Percentiles rank a stretch among this genome's conserved stretches.
Conservation (phyloP, 305 asterid species). For the Plantago coronopus region DNA sequence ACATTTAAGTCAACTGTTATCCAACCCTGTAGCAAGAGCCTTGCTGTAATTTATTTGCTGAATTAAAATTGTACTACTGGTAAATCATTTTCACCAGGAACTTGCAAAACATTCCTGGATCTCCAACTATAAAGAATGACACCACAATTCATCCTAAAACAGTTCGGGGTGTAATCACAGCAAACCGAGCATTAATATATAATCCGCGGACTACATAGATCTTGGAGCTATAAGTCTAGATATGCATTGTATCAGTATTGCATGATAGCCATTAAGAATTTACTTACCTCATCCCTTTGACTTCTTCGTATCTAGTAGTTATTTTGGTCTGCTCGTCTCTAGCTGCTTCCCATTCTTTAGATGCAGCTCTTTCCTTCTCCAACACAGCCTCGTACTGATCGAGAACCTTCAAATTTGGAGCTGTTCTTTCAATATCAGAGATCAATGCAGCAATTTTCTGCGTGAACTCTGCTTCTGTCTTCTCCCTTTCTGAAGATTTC, state of each 20-base stretch:
- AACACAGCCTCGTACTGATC: slow-evolving; percentile 83
- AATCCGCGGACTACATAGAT: slow-evolving; percentile 13
- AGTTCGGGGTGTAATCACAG: slow-evolving; percentile 10
- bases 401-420: slow-evolving; percentile 92
- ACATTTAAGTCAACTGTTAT: no score
- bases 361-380: slow-evolving; percentile 77
- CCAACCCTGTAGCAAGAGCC: no score
- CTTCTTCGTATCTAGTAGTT: slow-evolving; percentile 61
- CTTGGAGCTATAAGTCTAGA: no score
- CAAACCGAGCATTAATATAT: slow-evolving; percentile 12
- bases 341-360: slow-evolving; percentile 85
- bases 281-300: slow-evolving; percentile 64
- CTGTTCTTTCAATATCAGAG: slow-evolving; percentile 85
- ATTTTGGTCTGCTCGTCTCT: slow-evolving; percentile 81
- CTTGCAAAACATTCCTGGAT: no score
- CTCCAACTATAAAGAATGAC: not conserved
- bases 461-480: slow-evolving; percentile 78
- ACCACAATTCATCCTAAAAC: not conserved
- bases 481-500: slow-evolving; percentile 75
- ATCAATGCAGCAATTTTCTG: slow-evolving; percentile 62
- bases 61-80: no score
- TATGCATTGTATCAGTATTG: no score
- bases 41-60: no score
- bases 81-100: no score
- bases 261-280: not conserved